Base-by-base conservation (phyloP, 2,329 filamentous ascomycete species). In the Chrysoporthe puriensis region DNA sequence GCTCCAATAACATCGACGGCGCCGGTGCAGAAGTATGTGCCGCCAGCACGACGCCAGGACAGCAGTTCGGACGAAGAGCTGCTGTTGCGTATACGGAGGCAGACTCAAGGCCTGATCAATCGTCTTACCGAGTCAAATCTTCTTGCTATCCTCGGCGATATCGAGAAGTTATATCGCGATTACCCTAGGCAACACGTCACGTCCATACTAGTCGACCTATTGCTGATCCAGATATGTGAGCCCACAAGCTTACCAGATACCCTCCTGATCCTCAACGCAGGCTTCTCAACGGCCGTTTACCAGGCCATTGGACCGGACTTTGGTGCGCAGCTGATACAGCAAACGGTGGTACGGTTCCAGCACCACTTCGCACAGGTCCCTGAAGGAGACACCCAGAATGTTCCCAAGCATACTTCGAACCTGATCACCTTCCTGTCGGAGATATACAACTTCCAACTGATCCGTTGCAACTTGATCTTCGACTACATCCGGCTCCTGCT, bases 121-220 rank as follows among this genome's bases (percentile, higher is more conserved):
- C 91, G 95, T 75, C 84, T 99, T 43, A 97, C 96, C 0, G 95
- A 98, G 76, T 89, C 93, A 48, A 98, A 96, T 73, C 84, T 99
- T 70, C 79, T 97, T 6, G 91, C 92, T 1, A 97, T 98, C 64
- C 81, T 97, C 3, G 86, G 87, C 56, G 91, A 96, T 21, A 85
- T 97, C 43, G 93, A 97, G 75, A 88, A 90, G 69, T 82, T 98
- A 1, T 99, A 98, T 76, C 87, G 90, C 65, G 89, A 90, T 54
- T 89, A 97, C 72, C 90, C 96, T 0, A 89, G 96, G n/a, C 93
- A 96, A 70, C 89, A 94, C 74, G 93, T 97, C 58, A 97, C 93
- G 0, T 90, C 91, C 0, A 90, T 89, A 0, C 82, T 98, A 1
- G 88, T 94, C 3, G 89, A 94, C 70, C 83, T 95, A 1, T 82